Percentiles rank a stretch among this genome's conserved stretches.
Conservation (phyloP, 306 rosid genomes). For the Ochetophila trinervis region DNA sequence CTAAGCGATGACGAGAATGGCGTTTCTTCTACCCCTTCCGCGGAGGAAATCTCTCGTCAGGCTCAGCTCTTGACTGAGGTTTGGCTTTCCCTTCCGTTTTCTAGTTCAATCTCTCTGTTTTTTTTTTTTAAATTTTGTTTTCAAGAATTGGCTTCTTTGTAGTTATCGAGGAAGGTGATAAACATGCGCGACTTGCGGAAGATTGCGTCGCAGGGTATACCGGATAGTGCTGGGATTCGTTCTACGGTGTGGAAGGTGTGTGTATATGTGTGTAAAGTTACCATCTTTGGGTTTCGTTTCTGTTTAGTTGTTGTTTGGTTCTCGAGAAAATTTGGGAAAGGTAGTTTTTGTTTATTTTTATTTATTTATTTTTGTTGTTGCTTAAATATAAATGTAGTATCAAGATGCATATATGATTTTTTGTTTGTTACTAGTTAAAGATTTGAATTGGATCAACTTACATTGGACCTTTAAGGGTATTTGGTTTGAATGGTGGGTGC, state of each 20-base stretch:
- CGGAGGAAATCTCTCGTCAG: slow-evolving; percentile 71
- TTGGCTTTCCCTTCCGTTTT: not conserved
- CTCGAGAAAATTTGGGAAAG: not conserved
- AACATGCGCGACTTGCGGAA: slow-evolving; percentile 63
- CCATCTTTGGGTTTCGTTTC: not conserved
- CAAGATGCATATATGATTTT: not conserved
- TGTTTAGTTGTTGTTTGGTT: not conserved
- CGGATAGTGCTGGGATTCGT: slow-evolving; percentile 90
- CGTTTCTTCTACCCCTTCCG: slow-evolving; percentile 39
- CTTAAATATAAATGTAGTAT: not conserved
- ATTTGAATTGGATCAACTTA: not conserved
- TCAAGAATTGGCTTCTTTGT: slow-evolving; percentile 2
- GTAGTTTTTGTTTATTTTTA: not conserved
- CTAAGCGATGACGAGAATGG: slow-evolving; percentile 27
- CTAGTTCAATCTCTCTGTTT: not conserved
- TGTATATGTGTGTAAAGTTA: not conserved
- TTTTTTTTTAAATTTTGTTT: not conserved
- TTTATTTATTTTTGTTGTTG: no score
- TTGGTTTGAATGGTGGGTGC: slow-evolving; percentile 5
- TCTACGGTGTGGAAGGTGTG: slow-evolving; percentile 90
- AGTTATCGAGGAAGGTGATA: slow-evolving; percentile 79
- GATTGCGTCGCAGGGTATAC: slow-evolving; percentile 82
- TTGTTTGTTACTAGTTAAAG: not conserved
- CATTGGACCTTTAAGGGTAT: not conserved
- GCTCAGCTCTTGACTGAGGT: slow-evolving; percentile 83